phyloP scores from a whole-genome alignment of 441 rosid genomes.

The Rhodomyrtus psidioides region DNA sequence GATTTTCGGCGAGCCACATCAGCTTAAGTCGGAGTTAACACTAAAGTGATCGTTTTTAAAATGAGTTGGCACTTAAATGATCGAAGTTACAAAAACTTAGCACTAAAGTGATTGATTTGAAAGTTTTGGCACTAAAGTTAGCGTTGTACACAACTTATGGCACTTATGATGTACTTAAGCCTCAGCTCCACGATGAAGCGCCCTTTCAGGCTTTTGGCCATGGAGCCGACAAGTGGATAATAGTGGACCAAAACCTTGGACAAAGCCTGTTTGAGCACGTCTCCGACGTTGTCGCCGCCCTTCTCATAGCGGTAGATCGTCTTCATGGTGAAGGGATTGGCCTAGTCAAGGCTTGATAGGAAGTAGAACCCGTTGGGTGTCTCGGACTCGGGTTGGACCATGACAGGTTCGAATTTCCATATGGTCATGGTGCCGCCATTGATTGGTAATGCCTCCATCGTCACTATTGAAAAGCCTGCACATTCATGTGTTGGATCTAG shows the following conservation, averaged over 20 bases:
- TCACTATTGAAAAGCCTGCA: not conserved
- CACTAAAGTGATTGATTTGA: too few relatives aligned
- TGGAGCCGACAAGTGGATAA: slow-evolving; percentile 12
- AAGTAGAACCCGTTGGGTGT: slow-evolving; percentile 3
- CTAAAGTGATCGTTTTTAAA: too few relatives aligned
- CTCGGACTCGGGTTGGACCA: slow-evolving; percentile 1
- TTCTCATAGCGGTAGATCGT: not conserved
- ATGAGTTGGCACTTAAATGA: too few relatives aligned
- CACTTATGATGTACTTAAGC: too few relatives aligned
- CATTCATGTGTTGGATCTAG: too few relatives aligned
- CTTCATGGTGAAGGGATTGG: too few relatives aligned
- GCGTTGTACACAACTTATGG: too few relatives aligned
- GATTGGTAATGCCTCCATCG: not conserved
- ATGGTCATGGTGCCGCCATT: not conserved
- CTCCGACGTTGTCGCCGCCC: not conserved
- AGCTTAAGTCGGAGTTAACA: too few relatives aligned
- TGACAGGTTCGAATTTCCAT: not conserved
- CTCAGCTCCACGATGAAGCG: slow-evolving; percentile 13
- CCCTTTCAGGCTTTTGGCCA: not conserved
- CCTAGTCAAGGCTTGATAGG: not conserved
- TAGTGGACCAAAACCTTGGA: slow-evolving; percentile 18
- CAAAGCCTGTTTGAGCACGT: slow-evolving; percentile 14
- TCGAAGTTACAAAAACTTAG: too few relatives aligned
- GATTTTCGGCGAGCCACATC: too few relatives aligned
- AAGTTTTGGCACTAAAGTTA: too few relatives aligned